Evolutionary conservation across 2,329 filamentous ascomycete species (phyloP).

Genomic region (Apiospora kogelbergensis): DNA sequence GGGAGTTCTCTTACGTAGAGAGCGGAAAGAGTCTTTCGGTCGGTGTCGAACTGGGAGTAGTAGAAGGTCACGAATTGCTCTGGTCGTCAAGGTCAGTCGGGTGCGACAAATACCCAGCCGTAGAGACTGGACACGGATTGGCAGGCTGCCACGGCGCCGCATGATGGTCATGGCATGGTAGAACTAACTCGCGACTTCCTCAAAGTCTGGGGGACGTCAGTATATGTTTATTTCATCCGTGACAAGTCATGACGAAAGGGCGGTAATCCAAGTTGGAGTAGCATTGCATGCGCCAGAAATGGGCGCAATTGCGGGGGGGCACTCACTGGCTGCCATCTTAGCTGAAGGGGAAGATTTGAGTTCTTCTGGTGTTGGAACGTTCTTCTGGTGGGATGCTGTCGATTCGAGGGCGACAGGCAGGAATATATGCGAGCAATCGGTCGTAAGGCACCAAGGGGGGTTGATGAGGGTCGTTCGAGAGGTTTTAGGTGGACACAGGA

Average conservation of each 20-base stretch:
- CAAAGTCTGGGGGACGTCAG: constrained; percentile 37
- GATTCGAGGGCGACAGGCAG: neutral
- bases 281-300: neutral
- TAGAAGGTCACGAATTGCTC: constrained; percentile 89
- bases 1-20: constrained; percentile 74
- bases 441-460: constrained; percentile 2
- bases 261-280: constrained; percentile 18
- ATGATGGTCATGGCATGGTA: neutral
- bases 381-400: neutral
- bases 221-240: constrained; percentile 17
- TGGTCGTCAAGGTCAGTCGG: constrained; percentile 36
- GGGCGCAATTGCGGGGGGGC: constrained; percentile 1
- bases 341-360: neutral
- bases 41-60: constrained; percentile 81
- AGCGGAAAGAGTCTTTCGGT: constrained; percentile 61
- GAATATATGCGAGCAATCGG: neutral
- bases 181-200: constrained; percentile 48
- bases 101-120: constrained; percentile 11
- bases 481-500: neutral
- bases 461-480: neutral
- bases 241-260: constrained; percentile 9
- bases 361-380: neutral
- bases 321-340: constrained; percentile 17
- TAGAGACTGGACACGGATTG: neutral
- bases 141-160: neutral